A percentile compares a stretch with the other conserved stretches of the same genome.
Evolutionary conservation across 1,284 basidiomycete species (phyloP).

Genomic region (Nidula niveotomentosa): DNA sequence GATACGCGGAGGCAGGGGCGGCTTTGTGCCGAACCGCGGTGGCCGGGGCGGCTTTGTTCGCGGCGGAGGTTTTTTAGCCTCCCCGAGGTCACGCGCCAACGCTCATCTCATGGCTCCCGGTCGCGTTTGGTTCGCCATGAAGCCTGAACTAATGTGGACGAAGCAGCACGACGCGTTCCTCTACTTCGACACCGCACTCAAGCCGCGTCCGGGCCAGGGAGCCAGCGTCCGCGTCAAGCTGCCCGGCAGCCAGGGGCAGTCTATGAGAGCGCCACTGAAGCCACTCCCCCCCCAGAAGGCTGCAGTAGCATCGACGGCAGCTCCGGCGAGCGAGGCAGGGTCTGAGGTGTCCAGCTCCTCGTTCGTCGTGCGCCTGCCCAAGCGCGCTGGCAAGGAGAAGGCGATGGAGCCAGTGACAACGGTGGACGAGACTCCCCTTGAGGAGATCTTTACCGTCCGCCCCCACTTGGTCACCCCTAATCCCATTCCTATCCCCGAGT

Average conservation of each 20-base stretch:
- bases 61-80: conserved; percentile 37
- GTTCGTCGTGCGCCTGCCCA: conserved; percentile 58
- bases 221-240: conserved; percentile 60
- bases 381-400: conserved; percentile 27
- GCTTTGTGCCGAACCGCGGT: conserved; percentile 29
- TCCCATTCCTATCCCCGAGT: conserved; percentile 13
- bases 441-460: conserved; percentile 58
- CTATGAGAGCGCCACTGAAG: conserved; percentile 22
- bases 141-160: conserved; percentile 78
- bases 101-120: conserved; percentile 34
- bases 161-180: conserved; percentile 75
- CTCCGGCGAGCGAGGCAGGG: conserved; percentile 13
- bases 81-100: conserved; percentile 20
- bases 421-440: conserved; percentile 39
- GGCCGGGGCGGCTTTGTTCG: conserved; percentile 42
- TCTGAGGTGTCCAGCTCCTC: conserved; percentile 42
- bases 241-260: conserved; percentile 38
- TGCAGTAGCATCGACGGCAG: conserved; percentile 11
- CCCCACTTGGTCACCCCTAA: conserved; percentile 33
- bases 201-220: conserved; percentile 53
- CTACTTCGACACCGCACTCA: conserved; percentile 57
- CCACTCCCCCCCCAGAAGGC: conserved; percentile 11
- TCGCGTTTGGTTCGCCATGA: conserved; percentile 68
- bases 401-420: conserved; percentile 25
- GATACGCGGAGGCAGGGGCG: conserved; percentile 41